phyloP scores from a whole-genome alignment of 441 rosid genomes.

The Corymbia citriodora region DNA sequence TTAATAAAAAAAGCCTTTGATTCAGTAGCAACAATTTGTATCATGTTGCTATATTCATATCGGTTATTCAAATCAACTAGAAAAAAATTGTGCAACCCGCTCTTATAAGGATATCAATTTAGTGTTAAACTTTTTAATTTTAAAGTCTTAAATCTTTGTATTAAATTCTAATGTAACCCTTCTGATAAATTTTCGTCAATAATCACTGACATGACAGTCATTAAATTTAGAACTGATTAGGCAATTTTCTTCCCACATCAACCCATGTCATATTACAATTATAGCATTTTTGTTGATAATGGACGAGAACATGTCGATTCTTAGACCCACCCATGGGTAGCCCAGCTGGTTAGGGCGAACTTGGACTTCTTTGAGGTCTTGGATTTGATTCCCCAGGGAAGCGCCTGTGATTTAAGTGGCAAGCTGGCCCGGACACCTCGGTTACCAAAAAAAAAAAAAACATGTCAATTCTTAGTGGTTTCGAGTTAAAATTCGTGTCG shows the following conservation, averaged over 20 bases:
- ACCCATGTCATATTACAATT: no score
- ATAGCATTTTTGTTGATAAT: neutral
- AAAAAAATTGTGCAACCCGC: neutral
- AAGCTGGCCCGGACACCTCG: no score
- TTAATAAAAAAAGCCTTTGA: neutral
- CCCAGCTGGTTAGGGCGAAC: no score
- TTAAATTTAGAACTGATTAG: rapidly evolving
- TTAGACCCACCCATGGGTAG: neutral
- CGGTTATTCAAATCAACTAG: neutral
- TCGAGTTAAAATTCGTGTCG: neutral
- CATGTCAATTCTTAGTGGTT: neutral
- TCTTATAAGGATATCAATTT: rapidly evolving
- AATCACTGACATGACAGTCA: rapidly evolving
- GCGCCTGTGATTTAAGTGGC: no score
- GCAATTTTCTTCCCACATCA: neutral
- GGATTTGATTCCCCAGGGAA: no score
- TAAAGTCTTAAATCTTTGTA: rapidly evolving
- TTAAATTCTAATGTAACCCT: rapidly evolving
- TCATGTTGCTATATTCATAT: neutral
- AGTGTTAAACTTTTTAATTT: neutral
- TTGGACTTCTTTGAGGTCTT: no score
- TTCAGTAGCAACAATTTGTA: neutral
- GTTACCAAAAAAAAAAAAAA: neutral
- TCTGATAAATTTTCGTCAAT: rapidly evolving
- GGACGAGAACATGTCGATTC: neutral